A percentile compares a stretch with the other conserved stretches of the same genome.
Evolutionary conservation across 306 rosid species (phyloP).

Genomic region (Malus fusca): DNA sequence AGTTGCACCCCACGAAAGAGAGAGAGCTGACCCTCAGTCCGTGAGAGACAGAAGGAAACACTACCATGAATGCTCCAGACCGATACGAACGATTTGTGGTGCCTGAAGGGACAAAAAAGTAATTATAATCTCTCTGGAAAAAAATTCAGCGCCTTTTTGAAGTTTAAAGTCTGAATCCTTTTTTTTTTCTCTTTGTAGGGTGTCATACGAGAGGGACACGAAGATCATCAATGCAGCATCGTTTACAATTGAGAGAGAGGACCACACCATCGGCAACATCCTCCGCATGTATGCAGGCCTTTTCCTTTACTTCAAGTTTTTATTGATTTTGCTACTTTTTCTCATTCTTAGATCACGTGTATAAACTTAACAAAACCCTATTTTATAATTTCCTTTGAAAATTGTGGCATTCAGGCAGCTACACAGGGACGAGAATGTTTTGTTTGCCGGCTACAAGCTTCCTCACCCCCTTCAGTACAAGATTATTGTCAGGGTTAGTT

Average conservation of each 20-base stretch:
- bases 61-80: slow-evolving; percentile 84
- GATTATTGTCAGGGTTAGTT: slow-evolving; percentile 71
- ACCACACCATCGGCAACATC: slow-evolving; percentile 83
- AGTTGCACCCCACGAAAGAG: background rate
- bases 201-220: slow-evolving; percentile 88
- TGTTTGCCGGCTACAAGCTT: slow-evolving; percentile 90
- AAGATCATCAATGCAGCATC: slow-evolving; percentile 88
- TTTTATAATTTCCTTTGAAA: background rate
- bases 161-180: background rate
- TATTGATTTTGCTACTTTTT: background rate
- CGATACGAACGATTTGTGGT: slow-evolving; percentile 95
- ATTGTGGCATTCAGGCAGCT: slow-evolving; percentile 53
- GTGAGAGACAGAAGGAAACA: background rate
- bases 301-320: background rate
- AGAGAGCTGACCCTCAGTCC: background rate
- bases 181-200: slow-evolving; percentile 33
- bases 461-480: slow-evolving; percentile 95
- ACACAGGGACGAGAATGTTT: slow-evolving; percentile 72
- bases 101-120: slow-evolving; percentile 92
- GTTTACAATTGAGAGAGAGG: slow-evolving; percentile 82
- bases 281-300: slow-evolving; percentile 57
- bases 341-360: background rate
- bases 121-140: background rate
- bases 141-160: background rate
- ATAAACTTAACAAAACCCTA: background rate